These are phyloP conservation scores for Artemisia argyi DNA, from an alignment of 129 eudicot genomes.

Conservation along the genomic window DNA sequence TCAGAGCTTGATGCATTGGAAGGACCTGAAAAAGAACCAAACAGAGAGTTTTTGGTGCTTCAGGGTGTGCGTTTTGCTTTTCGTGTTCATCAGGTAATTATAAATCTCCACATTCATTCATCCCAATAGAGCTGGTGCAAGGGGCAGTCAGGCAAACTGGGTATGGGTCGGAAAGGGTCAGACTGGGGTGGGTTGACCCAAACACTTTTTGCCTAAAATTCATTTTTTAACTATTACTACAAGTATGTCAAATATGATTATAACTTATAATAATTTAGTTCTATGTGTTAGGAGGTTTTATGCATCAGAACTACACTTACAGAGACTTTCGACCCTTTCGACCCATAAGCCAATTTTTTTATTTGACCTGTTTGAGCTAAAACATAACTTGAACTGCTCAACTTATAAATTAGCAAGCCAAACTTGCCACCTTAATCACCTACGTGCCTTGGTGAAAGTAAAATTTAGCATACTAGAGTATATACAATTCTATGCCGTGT, in stretches of 20 bases:
- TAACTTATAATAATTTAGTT: not conserved
- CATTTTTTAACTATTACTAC: not conserved
- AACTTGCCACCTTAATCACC: not conserved
- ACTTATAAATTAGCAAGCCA: not conserved
- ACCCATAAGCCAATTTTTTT: not conserved
- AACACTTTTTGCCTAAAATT: not conserved
- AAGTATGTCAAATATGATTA: not conserved
- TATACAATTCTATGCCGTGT: not conserved
- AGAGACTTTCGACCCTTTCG: not conserved
- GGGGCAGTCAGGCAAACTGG: too few relatives aligned
- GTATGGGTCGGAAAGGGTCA: not conserved
- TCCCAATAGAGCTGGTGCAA: too few relatives aligned
- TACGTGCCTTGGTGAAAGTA: not conserved
- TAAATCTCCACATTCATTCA: too few relatives aligned
- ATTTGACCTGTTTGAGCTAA: not conserved
- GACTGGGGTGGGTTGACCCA: not conserved
- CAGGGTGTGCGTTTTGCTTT: constrained; percentile 99
- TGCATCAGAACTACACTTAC: constrained; percentile 1
- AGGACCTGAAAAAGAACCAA: constrained; percentile 96
- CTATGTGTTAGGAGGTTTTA: not conserved
- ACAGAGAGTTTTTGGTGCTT: constrained; percentile 86
- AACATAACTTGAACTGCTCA: not conserved
- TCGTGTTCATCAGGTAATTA: constrained; percentile 99
- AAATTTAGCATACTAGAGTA: not conserved
- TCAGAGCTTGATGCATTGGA: constrained; percentile 80